A percentile compares a stretch with the other conserved stretches of the same genome.
Evolutionary conservation across 805 yeast genomes (phyloP).

Genomic region (Barnettozyma botsteinii): DNA sequence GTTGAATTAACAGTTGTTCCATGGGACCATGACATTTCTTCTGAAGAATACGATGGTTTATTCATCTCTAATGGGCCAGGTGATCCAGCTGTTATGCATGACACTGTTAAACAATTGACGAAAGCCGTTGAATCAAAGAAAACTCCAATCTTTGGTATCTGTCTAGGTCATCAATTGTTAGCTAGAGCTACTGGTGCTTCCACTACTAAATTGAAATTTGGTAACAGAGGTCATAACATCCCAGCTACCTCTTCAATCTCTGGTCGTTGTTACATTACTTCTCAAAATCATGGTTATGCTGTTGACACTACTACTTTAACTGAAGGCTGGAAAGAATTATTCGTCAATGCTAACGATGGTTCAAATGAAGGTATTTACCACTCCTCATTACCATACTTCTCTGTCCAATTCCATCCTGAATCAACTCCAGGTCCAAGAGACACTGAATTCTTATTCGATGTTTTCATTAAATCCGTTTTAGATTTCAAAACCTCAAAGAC

Average conservation of each 20-base stretch:
- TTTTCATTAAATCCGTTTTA: conserved; percentile 73
- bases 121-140: conserved; percentile 55
- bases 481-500: conserved; percentile 51
- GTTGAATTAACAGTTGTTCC: conserved; percentile 95
- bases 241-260: conserved; percentile 87
- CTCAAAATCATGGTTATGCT: conserved; percentile 98
- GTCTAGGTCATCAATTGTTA: conserved; percentile 95
- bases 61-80: conserved; percentile 99
- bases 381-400: conserved; percentile 80
- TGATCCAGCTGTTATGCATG: conserved; percentile 85
- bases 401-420: conserved; percentile 99
- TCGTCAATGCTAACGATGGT: conserved; percentile 93
- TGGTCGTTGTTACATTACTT: conserved; percentile 96
- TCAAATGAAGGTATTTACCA: conserved; percentile 98
- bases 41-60: conserved; percentile 87
- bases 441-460: conserved; percentile 94
- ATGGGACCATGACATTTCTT: conserved; percentile 81
- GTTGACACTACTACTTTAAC: conserved; percentile 77
- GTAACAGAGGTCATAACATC: conserved; percentile 99
- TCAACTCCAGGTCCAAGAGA: conserved; percentile 99
- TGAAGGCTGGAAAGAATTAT: conserved; percentile 86
- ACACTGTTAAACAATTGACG: conserved; percentile 55
- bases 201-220: conserved; percentile 87
- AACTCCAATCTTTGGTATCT: conserved; percentile 95
- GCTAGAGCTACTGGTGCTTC: conserved; percentile 95